Conservation (phyloP, 805 yeast species). For the Sungouiozyma ichnusensis region DNA sequence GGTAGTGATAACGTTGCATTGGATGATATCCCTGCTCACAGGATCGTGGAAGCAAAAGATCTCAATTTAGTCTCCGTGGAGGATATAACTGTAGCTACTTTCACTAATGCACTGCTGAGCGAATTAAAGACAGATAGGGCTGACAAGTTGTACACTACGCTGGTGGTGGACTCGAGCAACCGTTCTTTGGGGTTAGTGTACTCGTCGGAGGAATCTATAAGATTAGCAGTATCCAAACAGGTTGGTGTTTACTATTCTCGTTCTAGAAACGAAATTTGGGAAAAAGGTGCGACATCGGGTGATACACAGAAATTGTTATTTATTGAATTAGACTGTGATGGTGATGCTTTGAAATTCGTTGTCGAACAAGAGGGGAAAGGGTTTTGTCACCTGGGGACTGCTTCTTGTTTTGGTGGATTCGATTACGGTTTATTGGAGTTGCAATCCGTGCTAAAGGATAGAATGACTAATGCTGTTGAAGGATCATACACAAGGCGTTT, state of each 20-base stretch:
- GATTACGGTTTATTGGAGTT: constrained; percentile 49
- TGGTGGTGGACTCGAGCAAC: constrained; percentile 60
- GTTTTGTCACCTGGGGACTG: constrained; percentile 76
- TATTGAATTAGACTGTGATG: constrained; percentile 79
- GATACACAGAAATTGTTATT: constrained; percentile 71
- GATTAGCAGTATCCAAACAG: constrained; percentile 67
- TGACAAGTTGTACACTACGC: constrained; percentile 78
- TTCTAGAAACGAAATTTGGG: constrained; percentile 82
- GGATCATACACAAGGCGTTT: constrained; percentile 93
- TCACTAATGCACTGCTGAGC: constrained; percentile 30
- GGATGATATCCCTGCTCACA: constrained; percentile 36
- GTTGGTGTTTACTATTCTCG: constrained; percentile 94
- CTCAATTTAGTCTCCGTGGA: constrained; percentile 4
- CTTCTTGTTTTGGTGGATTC: constrained; percentile 72
- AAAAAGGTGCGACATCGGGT: constrained; percentile 93
- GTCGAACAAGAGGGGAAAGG: constrained; percentile 82
- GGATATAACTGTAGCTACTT: constrained; percentile 10
- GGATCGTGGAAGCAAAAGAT: constrained; percentile 28
- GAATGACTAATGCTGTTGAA: constrained; percentile 61
- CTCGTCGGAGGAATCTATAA: constrained; percentile 73
- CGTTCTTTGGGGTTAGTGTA: constrained; percentile 83
- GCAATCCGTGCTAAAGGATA: constrained; percentile 52
- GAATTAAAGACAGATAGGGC: constrained; percentile 67
- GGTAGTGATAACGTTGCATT: constrained; percentile 9
- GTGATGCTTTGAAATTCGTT: constrained; percentile 77